A percentile compares a stretch with the other conserved stretches of the same genome.
Evolutionary conservation across 768 basidiomycete genomes (phyloP).

Genomic region (Panaeolus cyanescens): DNA sequence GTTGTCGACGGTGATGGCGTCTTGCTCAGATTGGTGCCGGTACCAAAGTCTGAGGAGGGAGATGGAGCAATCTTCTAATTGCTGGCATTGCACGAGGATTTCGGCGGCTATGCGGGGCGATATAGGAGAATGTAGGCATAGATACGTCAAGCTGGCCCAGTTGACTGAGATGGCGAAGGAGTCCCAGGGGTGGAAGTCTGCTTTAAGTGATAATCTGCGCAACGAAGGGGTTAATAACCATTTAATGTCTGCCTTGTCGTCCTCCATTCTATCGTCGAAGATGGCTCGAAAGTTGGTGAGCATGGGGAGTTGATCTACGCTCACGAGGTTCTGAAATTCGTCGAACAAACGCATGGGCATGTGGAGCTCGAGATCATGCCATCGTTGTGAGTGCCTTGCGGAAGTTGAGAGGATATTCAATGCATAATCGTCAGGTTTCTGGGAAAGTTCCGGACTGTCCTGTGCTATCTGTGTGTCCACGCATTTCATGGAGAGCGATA

Average conservation of each 20-base stretch:
- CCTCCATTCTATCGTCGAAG: background rate
- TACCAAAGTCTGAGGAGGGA: background rate
- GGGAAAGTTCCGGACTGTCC: background rate
- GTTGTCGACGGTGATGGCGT: background rate
- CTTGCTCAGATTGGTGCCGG: background rate
- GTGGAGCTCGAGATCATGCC: slow-evolving; percentile 9
- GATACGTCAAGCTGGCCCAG: background rate
- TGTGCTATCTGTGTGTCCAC: background rate
- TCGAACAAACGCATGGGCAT: slow-evolving; percentile 7
- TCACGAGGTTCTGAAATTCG: slow-evolving; percentile 1
- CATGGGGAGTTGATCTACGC: background rate
- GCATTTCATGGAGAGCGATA: slow-evolving; percentile 12
- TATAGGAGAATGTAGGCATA: background rate
- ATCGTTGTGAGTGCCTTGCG: background rate
- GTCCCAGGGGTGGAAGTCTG: background rate
- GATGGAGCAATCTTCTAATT: background rate
- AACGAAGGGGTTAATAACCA: background rate
- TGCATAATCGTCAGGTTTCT: background rate
- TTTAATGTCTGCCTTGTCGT: background rate
- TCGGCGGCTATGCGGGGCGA: background rate
- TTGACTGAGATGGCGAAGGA: background rate
- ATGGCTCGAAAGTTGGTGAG: background rate
- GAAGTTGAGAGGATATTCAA: background rate
- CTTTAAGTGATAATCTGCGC: background rate
- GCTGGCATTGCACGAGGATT: background rate